Evolutionary conservation across 768 basidiomycete species (phyloP).

Genomic region (Brasilioporus rufonigricans): DNA sequence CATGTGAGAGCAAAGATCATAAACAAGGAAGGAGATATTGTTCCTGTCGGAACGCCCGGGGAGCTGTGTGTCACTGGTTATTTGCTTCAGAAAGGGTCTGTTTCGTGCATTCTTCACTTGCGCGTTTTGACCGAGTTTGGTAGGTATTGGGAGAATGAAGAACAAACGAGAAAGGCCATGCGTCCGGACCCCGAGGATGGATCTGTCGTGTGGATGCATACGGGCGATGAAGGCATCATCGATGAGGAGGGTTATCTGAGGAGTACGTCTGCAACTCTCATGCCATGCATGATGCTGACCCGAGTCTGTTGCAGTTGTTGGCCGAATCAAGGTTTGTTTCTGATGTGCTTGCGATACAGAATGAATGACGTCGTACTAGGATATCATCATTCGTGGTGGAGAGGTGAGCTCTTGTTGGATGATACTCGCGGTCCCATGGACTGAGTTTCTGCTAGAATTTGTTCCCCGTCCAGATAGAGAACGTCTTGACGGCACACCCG

Average conservation of each 20-base stretch:
- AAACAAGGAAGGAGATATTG: slow-evolving; percentile 52
- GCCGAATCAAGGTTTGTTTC: slow-evolving; percentile 63
- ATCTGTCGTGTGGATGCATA: slow-evolving; percentile 76
- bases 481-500: slow-evolving; percentile 54
- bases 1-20: slow-evolving; percentile 78
- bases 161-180: slow-evolving; percentile 63
- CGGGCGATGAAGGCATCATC: slow-evolving; percentile 78
- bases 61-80: slow-evolving; percentile 77
- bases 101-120: not conserved
- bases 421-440: too few species aligned
- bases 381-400: slow-evolving; percentile 89
- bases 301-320: slow-evolving; percentile 52
- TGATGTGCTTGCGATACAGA: not conserved
- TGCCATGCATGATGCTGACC: not conserved
- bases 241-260: slow-evolving; percentile 78
- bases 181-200: slow-evolving; percentile 45
- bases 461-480: slow-evolving; percentile 84
- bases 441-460: slow-evolving; percentile 54
- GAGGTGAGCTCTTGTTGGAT: slow-evolving; percentile 47
- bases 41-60: slow-evolving; percentile 73
- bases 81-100: slow-evolving; percentile 73
- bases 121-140: not conserved
- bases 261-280: slow-evolving; percentile 45
- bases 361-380: slow-evolving; percentile 37
- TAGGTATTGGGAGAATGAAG: slow-evolving; percentile 77